Evolutionary conservation across 192 early-diverging fungal species (phyloP), one percentile per base, ranked within the genome.

Genomic region (Backusella liffmaniae): DNA sequence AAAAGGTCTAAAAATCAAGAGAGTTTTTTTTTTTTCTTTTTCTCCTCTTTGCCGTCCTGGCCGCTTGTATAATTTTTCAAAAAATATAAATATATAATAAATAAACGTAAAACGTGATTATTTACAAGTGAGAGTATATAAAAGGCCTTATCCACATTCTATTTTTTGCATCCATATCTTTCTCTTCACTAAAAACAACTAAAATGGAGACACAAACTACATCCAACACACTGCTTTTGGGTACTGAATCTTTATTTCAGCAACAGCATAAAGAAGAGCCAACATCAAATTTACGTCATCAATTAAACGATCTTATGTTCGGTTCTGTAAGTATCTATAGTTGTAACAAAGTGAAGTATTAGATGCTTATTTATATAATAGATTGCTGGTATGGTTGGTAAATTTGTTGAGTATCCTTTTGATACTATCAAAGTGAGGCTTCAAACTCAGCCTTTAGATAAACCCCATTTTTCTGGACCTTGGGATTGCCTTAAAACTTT

Each of bases 321-420:
- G 79, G 79, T 23, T 80, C 79, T 29, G 79, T 80, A 74, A 74
- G 49, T 18, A 26, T 32, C 59, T 12, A 65, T 16, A 70, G 23
- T 16, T 9, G 3, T 30, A 18, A 21, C n/a, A 26, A 56, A 13
- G 10, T 10, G 10, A 15, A 59, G 36, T 77, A 8, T 16, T 62
- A 29, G 13, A 29, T 18, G 1, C 23, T 29, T 67, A 32, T 39
- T 66, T 66, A 21, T 36, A 18, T 30, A 26, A 56, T 66, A 94
- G 94, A 76, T 96, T 15, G 91, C 95, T 7, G 97, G 97, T 36
- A 91, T 98, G 76, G 87, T 91, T 26, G 97, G 94, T 81, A 97
- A 97, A 88, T 87, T 94, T 77, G 92, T 99, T 76, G 97, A 99
- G 82, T 98, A 94, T 73, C 97, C 98, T 13, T 98, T 98, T 79